A percentile compares a stretch with the other conserved stretches of the same genome.
phyloP scores from a whole-genome alignment of 2,329 filamentous ascomycete species.

The Sarocladium brachiariae region DNA sequence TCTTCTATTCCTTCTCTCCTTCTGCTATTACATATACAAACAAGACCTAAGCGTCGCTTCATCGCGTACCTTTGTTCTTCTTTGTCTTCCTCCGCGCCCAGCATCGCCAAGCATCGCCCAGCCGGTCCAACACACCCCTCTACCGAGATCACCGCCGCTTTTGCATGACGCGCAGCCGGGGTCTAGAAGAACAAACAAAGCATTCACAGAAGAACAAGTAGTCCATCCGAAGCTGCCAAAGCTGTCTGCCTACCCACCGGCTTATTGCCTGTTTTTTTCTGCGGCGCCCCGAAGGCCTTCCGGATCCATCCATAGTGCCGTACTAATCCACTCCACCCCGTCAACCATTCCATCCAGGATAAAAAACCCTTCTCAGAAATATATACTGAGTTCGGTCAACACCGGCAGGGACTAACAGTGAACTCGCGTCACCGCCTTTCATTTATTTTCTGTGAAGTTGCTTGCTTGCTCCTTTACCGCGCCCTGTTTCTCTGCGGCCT shows the following conservation, averaged over 20 bases:
- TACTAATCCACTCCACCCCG: too few species aligned
- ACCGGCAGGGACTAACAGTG: too few species aligned
- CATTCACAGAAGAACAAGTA: not conserved
- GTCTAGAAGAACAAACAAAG: too few species aligned
- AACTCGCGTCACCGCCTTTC: too few species aligned
- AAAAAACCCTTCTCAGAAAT: constrained; percentile 5
- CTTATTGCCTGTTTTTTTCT: not conserved
- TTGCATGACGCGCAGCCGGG: too few species aligned
- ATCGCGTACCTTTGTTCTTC: not conserved
- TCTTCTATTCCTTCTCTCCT: not conserved
- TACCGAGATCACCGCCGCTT: too few species aligned
- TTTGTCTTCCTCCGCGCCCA: constrained; percentile 5
- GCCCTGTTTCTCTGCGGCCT: not conserved
- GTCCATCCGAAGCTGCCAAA: not conserved
- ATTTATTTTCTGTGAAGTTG: not conserved
- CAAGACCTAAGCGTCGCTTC: too few species aligned
- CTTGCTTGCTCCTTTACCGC: not conserved
- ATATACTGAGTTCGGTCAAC: constrained; percentile 1
- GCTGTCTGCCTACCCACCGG: not conserved
- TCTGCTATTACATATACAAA: too few species aligned
- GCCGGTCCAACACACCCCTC: not conserved
- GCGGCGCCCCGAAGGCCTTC: not conserved
- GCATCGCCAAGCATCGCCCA: constrained; percentile 1
- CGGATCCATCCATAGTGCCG: constrained; percentile 8
- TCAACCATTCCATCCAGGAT: too few species aligned